These are phyloP conservation scores for Pseudopyrenochaeta lycopersici DNA, from an alignment of 2,329 filamentous ascomycete species.

Conservation along the genomic window DNA sequence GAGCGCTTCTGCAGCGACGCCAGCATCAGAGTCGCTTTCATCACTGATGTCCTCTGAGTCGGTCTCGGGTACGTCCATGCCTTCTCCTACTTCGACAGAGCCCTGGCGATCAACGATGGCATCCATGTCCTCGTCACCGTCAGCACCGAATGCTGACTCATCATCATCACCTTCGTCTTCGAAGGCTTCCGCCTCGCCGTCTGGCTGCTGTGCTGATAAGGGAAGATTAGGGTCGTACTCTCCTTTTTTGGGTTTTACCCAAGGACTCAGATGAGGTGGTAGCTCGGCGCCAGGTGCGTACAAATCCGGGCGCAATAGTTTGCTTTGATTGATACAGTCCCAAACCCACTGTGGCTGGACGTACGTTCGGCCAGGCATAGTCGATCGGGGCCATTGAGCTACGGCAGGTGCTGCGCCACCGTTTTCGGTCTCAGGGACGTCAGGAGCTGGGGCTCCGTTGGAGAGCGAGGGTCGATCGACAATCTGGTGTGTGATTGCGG, in stretches of 20 bases:
- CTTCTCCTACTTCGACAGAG: constrained; percentile 58
- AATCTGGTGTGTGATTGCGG: constrained; percentile 93
- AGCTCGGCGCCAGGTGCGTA: constrained; percentile 91
- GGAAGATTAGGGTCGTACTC: constrained; percentile 90
- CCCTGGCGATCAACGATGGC: constrained; percentile 50
- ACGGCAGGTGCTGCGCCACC: constrained; percentile 55
- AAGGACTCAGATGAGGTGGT: constrained; percentile 94
- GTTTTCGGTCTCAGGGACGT: constrained; percentile 62
- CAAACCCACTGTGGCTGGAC: constrained; percentile 98
- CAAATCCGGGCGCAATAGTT: constrained; percentile 83
- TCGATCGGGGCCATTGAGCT: constrained; percentile 66
- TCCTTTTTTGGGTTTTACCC: constrained; percentile 86
- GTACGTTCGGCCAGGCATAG: constrained; percentile 91
- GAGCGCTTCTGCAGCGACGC: constrained; percentile 48
- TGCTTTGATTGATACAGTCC: constrained; percentile 94
- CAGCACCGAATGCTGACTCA: constrained; percentile 50
- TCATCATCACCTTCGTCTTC: constrained; percentile 62
- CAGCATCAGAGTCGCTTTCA: constrained; percentile 52
- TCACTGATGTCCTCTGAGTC: constrained; percentile 57
- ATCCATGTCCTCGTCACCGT: constrained; percentile 45
- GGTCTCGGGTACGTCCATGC: constrained; percentile 57
- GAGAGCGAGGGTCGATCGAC: constrained; percentile 84
- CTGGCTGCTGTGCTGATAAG: constrained; percentile 86
- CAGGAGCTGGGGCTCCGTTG: constrained; percentile 50
- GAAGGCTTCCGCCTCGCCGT: constrained; percentile 80